A percentile compares a stretch with the other conserved stretches of the same genome.
Conservation (phyloP, 352 stramenopile genomes). For the Pythium oligandrum region DNA sequence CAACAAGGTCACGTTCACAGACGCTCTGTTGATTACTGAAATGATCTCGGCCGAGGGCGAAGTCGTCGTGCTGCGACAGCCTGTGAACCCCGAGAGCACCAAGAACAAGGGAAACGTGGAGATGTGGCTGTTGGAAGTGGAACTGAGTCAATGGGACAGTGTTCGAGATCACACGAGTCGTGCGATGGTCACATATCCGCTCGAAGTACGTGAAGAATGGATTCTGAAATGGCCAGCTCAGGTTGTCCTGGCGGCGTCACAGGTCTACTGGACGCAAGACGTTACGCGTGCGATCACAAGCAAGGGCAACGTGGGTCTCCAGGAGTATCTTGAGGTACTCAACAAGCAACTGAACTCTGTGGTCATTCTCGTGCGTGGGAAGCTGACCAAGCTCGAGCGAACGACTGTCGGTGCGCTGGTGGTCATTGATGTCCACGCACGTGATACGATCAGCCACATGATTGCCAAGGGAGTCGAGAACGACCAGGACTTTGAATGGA, state of each 20-base stretch:
- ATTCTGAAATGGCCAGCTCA: slow-evolving; percentile 93
- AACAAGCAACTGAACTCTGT: slow-evolving; percentile 88
- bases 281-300: slow-evolving; percentile 82
- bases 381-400: slow-evolving; percentile 88
- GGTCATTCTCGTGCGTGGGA: slow-evolving; percentile 89
- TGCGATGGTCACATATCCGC: slow-evolving; percentile 83
- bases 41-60: slow-evolving; percentile 94
- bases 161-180: slow-evolving; percentile 89
- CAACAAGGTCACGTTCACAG: slow-evolving; percentile 89
- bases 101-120: slow-evolving; percentile 95
- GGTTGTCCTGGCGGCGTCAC: slow-evolving; percentile 89
- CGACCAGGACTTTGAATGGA: slow-evolving; percentile 92
- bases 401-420: slow-evolving; percentile 91
- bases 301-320: slow-evolving; percentile 64
- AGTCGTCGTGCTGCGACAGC: slow-evolving; percentile 71
- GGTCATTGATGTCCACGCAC: slow-evolving; percentile 91
- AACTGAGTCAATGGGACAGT: slow-evolving; percentile 89
- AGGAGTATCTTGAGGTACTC: slow-evolving; percentile 74
- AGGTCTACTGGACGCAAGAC: slow-evolving; percentile 94
- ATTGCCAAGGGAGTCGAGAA: slow-evolving; percentile 85
- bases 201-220: slow-evolving; percentile 80
- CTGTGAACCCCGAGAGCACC: slow-evolving; percentile 87
- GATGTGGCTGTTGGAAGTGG: slow-evolving; percentile 92
- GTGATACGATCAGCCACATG: slow-evolving; percentile 92
- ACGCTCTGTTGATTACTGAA: slow-evolving; percentile 89